Evolutionary conservation across 352 stramenopile species (phyloP).

Genomic region (Aphanomyces stellatus): DNA sequence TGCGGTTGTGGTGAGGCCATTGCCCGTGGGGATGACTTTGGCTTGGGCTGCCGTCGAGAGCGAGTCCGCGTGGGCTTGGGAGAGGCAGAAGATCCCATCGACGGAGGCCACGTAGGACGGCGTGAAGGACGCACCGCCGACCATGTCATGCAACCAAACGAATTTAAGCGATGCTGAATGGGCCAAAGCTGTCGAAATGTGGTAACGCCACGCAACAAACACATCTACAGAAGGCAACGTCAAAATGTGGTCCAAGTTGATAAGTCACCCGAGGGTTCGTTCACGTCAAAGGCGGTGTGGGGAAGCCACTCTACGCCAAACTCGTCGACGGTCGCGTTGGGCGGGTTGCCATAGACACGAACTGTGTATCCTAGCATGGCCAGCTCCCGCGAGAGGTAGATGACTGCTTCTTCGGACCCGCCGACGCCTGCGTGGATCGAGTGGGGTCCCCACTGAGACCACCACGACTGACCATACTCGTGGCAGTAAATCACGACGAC

Average conservation of each 20-base stretch:
- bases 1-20: slow-evolving; percentile 60
- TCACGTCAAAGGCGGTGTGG: slow-evolving; percentile 53
- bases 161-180: slow-evolving; percentile 28
- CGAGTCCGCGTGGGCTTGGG: slow-evolving; percentile 55
- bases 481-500: slow-evolving; percentile 85
- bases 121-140: slow-evolving; percentile 27
- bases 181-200: slow-evolving; percentile 65
- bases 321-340: slow-evolving; percentile 20
- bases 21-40: slow-evolving; percentile 52
- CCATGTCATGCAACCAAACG: slow-evolving; percentile 83
- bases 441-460: slow-evolving; percentile 76
- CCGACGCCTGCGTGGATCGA: slow-evolving; percentile 63
- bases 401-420: slow-evolving; percentile 87
- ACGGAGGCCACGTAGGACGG: slow-evolving; percentile 35
- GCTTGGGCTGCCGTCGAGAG: slow-evolving; percentile 36
- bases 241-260: no score
- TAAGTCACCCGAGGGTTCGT: slow-evolving; percentile 27
- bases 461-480: slow-evolving; percentile 89
- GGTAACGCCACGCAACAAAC: slow-evolving; percentile 88
- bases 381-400: slow-evolving; percentile 79
- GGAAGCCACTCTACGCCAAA: slow-evolving; percentile 63
- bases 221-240: slow-evolving; percentile 42
- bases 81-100: slow-evolving; percentile 73
- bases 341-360: slow-evolving; percentile 76
- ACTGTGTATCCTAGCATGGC: slow-evolving; percentile 75